Evolutionary conservation across 1,284 basidiomycete genomes (phyloP).

Genomic region (Pseudozyma hubeiensis): DNA sequence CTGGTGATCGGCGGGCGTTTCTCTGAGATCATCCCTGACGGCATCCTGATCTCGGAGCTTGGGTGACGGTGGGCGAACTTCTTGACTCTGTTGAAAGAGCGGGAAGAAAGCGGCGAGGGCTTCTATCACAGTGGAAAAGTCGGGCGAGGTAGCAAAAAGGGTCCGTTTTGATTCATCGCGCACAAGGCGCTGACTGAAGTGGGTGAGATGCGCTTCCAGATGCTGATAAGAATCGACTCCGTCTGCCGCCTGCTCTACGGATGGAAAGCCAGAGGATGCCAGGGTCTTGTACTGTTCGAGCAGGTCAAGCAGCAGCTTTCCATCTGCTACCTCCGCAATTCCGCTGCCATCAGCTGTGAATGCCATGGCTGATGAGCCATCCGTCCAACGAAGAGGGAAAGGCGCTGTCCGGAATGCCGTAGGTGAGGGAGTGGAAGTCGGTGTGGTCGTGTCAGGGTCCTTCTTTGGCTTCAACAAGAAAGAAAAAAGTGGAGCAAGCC

Average conservation of each 20-base stretch:
- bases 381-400: no score
- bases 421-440: no score
- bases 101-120: slow-evolving; percentile 1
- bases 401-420: no score
- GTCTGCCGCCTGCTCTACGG: neutral
- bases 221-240: slow-evolving; percentile 11
- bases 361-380: no score
- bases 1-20: neutral
- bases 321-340: neutral
- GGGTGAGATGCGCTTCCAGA: slow-evolving; percentile 13
- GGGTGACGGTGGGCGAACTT: slow-evolving; percentile 2
- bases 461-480: no score
- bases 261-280: neutral
- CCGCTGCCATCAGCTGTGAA: no score
- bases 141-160: neutral
- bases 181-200: slow-evolving; percentile 10
- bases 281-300: slow-evolving; percentile 11
- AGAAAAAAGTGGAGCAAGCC: no score
- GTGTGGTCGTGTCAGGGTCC: no score
- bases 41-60: neutral
- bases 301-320: neutral
- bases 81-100: slow-evolving; percentile 10
- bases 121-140: neutral
- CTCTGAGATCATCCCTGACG: neutral
- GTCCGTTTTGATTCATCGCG: slow-evolving; percentile 3